Evolutionary conservation across 345 rosid species (phyloP), one percentile per base, ranked within the genome.

Genomic region (Aegle marmelos): DNA sequence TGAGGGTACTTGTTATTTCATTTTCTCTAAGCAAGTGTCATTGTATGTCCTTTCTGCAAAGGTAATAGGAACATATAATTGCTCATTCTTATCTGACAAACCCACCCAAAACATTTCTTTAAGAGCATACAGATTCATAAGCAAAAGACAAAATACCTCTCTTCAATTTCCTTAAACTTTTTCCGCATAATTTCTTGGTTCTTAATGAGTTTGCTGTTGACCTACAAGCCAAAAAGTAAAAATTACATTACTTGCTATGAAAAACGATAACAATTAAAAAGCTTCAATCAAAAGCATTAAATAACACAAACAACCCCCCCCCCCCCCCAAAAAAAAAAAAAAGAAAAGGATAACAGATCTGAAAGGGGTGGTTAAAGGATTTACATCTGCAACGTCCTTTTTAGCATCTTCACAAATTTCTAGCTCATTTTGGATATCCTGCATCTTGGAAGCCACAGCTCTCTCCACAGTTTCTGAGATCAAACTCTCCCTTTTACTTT

Each of bases 151-250:
- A 36, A 24, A 21, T 80, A 94, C 94, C 98, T 92, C 79, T 92
- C 91, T 83, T 92, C 98, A 68, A 88, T 86, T 86, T 94, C 95
- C 86, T 88, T 89, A 19, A 85, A 85, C 86, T 82, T 90, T 58
- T 83, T 84, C 36, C 88, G 83, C 93, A 90, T 87, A n/a, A 80
- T 75, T 9, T 91, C 91, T 81, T 92, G 97, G 79, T 87, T 86
- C 84, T 90, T 92, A 62, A 96, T 92, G 50, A 94, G 94, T 74
- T 85, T 76, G 63, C 83, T 84, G 73, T 96, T 94, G 56, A 89
- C 79, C 97, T 96, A 80, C 56, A 34, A 48, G 53, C 54, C 27
- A 74, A 65, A 24, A 33, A 62, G 7, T 24, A 5, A 25, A 24
- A 73, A 14, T 28, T 75, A 57, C 30, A 61, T n/a, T 58, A 75